Base-by-base conservation (phyloP, 306 rosid species). In the Vachellia collinsii region DNA sequence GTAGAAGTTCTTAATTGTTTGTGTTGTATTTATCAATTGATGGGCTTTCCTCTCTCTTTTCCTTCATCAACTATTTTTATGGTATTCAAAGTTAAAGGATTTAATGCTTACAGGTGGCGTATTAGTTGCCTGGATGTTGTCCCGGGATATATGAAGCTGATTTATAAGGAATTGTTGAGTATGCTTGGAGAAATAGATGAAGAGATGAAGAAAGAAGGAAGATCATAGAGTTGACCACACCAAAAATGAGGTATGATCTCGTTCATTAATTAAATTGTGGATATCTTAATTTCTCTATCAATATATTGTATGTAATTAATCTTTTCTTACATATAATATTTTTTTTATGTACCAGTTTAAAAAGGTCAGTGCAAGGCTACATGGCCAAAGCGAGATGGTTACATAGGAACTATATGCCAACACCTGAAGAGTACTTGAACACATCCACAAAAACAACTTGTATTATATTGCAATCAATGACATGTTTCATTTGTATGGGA, bases 101-200 rank as follows among this genome's bases (percentile, higher is more conserved):
- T 7, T 7, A 3, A 19, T 54, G 63, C 29, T 8, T 39, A 20
- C 2, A 77, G 81, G 65, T 66, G 74, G 81, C 53, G 65, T 77
- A 65, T 19, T 1, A n/a, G 8, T 5, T 77, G 65, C 74, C 5
- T 37, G 23, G 66, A 66, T 66, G 17, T 12, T 13, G 6, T 77
- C 3, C 66, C 74, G 20, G 39, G 53, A 12, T 77, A 66, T 38
- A 20, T 77, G 42, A 66, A 65, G 69, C 5, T 20, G 11, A 36
- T 20, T 25, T 77, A 66, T 43, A 11, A 25, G 8, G 77, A 76
- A 19, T 29, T 80, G 0, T 39, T 80, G 37, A 75, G 70, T 25
- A 6, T 53, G 13, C 80, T 16, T 34, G 7, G 17, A 38, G 87
- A 80, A 74, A 36, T 80, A 13, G 85, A 85, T 19, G 51, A 83